Evolutionary conservation across 352 stramenopile species (phyloP).

Genomic region (Globisporangium heterothallicum): DNA sequence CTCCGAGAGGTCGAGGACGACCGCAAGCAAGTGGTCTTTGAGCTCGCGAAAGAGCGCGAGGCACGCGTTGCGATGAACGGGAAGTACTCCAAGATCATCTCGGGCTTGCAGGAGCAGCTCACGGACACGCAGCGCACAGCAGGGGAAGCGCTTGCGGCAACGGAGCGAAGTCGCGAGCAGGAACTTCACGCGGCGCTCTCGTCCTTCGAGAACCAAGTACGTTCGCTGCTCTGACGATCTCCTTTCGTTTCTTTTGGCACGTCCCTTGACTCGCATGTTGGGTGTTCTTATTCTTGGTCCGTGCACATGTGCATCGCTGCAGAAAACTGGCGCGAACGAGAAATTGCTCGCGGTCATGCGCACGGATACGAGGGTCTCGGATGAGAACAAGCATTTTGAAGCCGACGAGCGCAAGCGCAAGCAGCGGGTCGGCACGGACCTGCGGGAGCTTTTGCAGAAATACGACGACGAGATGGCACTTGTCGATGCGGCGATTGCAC

Average conservation of each 20-base stretch:
- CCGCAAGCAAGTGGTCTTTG: conserved; percentile 49
- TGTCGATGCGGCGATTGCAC: conserved; percentile 37
- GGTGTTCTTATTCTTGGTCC: too few relatives aligned
- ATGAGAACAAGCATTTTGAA: conserved; percentile 40
- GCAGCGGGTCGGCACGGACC: conserved; percentile 27
- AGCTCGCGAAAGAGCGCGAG: conserved; percentile 39
- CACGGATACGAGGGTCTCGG: conserved; percentile 22
- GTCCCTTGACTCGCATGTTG: too few relatives aligned
- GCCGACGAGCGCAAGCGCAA: conserved; percentile 48
- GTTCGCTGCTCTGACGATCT: too few relatives aligned
- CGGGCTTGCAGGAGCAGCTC: conserved; percentile 39
- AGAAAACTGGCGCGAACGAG: conserved; percentile 28
- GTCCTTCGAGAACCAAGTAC: conserved; percentile 14
- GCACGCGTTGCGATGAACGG: conserved; percentile 19
- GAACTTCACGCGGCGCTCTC: conserved; percentile 18
- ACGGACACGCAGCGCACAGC: conserved; percentile 32
- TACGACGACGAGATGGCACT: conserved; percentile 49
- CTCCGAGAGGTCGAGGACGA: conserved; percentile 64
- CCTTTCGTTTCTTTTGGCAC: too few relatives aligned
- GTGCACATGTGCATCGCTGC: too few relatives aligned
- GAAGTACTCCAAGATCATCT: conserved; percentile 28
- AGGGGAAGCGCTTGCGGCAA: conserved; percentile 28
- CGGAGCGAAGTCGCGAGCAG: conserved; percentile 36
- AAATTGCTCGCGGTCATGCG: conserved; percentile 26
- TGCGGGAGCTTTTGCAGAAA: conserved; percentile 34